phyloP scores from a whole-genome alignment of 2,329 filamentous ascomycete species.

The Claviceps paspali region DNA sequence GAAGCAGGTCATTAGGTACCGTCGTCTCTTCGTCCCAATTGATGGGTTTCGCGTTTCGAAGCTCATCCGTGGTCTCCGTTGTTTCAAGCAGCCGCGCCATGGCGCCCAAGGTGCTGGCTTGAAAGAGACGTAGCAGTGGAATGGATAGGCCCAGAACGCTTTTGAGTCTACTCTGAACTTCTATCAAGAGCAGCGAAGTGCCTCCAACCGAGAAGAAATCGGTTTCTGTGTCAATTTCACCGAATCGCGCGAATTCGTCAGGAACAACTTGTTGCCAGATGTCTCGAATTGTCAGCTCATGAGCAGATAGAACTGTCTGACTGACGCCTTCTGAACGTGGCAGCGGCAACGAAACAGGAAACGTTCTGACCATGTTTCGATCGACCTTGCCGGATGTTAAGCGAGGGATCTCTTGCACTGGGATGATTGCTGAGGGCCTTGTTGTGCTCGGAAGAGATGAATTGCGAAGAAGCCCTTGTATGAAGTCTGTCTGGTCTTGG shows the following conservation, averaged over 20 bases:
- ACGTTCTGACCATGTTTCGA: not conserved
- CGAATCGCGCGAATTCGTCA: not conserved
- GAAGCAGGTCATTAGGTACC: not conserved
- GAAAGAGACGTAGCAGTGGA: not conserved
- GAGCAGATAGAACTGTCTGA: not conserved
- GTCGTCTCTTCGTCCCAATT: not conserved
- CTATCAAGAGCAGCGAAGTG: not conserved
- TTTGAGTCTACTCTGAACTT: not conserved
- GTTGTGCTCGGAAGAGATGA: not conserved
- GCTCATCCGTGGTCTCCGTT: not conserved
- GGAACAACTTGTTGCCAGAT: not conserved
- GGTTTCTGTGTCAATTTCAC: not conserved
- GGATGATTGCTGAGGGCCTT: slow-evolving; percentile 2
- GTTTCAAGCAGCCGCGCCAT: not conserved
- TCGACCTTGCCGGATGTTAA: not conserved
- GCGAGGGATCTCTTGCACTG: not conserved
- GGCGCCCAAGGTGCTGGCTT: not conserved
- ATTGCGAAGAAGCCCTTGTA: not conserved
- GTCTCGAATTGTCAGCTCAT: not conserved
- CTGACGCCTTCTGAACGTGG: not conserved
- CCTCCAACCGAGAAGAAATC: not conserved
- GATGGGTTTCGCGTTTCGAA: not conserved
- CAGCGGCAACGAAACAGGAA: not conserved
- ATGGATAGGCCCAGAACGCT: not conserved
- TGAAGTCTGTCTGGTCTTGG: not conserved